Evolutionary conservation across 495 filamentous ascomycete species (phyloP).

Genomic region (Penicillium fimorum): DNA sequence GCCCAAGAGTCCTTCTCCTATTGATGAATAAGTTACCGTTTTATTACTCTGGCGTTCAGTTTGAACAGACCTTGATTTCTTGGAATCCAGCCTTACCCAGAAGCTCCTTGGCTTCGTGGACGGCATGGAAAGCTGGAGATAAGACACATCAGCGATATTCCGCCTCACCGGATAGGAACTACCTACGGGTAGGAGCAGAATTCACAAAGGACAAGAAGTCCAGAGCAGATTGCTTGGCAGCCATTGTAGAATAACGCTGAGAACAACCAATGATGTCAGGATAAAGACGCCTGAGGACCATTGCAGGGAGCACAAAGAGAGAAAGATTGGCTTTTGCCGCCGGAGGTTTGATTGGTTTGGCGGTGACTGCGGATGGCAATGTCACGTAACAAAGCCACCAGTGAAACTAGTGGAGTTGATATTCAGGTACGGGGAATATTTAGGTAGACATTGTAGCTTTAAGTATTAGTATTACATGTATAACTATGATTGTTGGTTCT

Average conservation of each 20-base stretch:
- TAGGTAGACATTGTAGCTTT: background rate
- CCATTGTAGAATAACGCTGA: slow-evolving; percentile 47
- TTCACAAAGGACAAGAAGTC: slow-evolving; percentile 94
- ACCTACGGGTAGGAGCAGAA: slow-evolving; percentile 85
- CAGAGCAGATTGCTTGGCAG: slow-evolving; percentile 61
- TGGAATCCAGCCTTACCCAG: slow-evolving; percentile 80
- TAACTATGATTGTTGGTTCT: background rate
- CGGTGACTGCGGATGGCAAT: slow-evolving; percentile 8
- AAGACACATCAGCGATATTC: slow-evolving; percentile 22
- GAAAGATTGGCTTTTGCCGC: slow-evolving; percentile 19
- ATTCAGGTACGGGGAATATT: background rate
- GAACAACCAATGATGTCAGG: slow-evolving; percentile 11
- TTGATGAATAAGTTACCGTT: slow-evolving; percentile 4
- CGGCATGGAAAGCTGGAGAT: slow-evolving; percentile 84
- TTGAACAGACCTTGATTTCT: slow-evolving; percentile 63
- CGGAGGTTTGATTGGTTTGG: slow-evolving; percentile 17
- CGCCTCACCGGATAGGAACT: slow-evolving; percentile 6
- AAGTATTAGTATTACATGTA: background rate
- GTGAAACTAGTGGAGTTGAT: background rate
- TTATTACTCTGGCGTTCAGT: background rate
- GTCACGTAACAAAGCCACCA: slow-evolving; percentile 1
- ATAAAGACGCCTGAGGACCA: slow-evolving; percentile 12
- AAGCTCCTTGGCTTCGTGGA: slow-evolving; percentile 70
- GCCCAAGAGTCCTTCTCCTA: slow-evolving; percentile 89
- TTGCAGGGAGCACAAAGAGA: slow-evolving; percentile 13